Evolutionary conservation across 768 basidiomycete species (phyloP).

Genomic region (Leccinum disarticulatum): DNA sequence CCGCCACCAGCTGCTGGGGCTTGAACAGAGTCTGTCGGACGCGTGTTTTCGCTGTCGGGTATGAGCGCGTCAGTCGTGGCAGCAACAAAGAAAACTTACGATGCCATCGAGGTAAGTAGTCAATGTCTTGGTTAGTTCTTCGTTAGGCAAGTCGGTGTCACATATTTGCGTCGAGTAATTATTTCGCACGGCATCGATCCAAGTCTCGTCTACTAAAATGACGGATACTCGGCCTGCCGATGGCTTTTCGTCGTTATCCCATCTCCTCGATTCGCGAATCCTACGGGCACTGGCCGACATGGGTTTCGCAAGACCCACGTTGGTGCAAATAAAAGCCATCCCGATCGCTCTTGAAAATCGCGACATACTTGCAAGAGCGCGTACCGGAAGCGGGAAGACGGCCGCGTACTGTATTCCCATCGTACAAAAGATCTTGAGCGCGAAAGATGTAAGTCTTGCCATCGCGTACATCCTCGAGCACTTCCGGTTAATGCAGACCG

Average conservation of each 20-base stretch:
- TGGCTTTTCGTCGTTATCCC: slow-evolving; percentile 60
- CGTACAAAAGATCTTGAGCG: slow-evolving; percentile 80
- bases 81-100: slow-evolving; percentile 18
- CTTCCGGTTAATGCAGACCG: background rate
- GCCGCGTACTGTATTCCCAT: slow-evolving; percentile 93
- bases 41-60: slow-evolving; percentile 13
- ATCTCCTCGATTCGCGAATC: slow-evolving; percentile 81
- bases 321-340: slow-evolving; percentile 89
- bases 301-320: slow-evolving; percentile 87
- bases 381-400: slow-evolving; percentile 97
- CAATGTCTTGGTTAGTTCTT: too few species aligned
- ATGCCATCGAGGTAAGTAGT: slow-evolving; percentile 14
- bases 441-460: slow-evolving; percentile 64
- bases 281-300: slow-evolving; percentile 88
- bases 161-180: too few species aligned
- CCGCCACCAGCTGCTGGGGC: too few species aligned
- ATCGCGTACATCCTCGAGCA: background rate
- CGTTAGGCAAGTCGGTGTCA: too few species aligned
- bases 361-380: slow-evolving; percentile 91
- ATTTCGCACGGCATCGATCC: slow-evolving; percentile 17
- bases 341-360: slow-evolving; percentile 85
- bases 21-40: background rate
- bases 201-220: background rate
- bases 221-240: slow-evolving; percentile 25
- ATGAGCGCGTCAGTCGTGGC: background rate